Conservation (phyloP, 1,284 basidiomycete species). For the Lentinus polychrous region DNA sequence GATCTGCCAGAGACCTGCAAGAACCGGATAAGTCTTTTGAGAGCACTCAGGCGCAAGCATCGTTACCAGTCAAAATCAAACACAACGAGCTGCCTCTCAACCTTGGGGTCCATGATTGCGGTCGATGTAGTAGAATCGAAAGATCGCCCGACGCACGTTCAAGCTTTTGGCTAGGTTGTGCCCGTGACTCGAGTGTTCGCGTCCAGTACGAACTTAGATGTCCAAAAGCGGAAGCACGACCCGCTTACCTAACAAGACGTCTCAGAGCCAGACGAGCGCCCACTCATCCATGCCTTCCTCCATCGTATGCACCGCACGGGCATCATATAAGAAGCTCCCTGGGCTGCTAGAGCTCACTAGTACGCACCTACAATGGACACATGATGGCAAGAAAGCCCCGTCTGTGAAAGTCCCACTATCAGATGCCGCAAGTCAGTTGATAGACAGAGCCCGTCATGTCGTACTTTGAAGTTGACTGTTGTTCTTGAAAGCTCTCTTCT, state of each 20-base stretch:
- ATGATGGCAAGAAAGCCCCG: slow-evolving; percentile 54
- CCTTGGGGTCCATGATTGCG: slow-evolving; percentile 27
- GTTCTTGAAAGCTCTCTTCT: slow-evolving; percentile 56
- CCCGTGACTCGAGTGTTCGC: background rate
- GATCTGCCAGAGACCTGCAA: slow-evolving; percentile 81
- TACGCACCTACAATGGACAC: slow-evolving; percentile 66
- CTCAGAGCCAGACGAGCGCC: slow-evolving; percentile 7
- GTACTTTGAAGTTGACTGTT: slow-evolving; percentile 9
- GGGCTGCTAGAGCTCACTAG: slow-evolving; percentile 68
- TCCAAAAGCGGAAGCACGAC: background rate
- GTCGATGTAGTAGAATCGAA: background rate
- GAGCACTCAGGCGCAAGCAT: slow-evolving; percentile 5
- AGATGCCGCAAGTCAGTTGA: slow-evolving; percentile 56
- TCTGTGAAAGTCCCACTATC: slow-evolving; percentile 53
- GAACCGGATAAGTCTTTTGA: background rate
- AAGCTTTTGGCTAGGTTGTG: background rate
- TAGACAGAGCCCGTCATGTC: slow-evolving; percentile 5
- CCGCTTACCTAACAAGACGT: slow-evolving; percentile 26
- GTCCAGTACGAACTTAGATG: background rate
- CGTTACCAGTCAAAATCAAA: slow-evolving; percentile 98
- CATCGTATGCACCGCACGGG: slow-evolving; percentile 60
- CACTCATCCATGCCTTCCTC: slow-evolving; percentile 39
- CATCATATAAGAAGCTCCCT: slow-evolving; percentile 72
- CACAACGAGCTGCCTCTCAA: slow-evolving; percentile 76
- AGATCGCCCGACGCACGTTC: no score